Evolutionary conservation across 495 filamentous ascomycete genomes (phyloP), one percentile per base, ranked within the genome.

Genomic region (Penicillium simplicissimum): DNA sequence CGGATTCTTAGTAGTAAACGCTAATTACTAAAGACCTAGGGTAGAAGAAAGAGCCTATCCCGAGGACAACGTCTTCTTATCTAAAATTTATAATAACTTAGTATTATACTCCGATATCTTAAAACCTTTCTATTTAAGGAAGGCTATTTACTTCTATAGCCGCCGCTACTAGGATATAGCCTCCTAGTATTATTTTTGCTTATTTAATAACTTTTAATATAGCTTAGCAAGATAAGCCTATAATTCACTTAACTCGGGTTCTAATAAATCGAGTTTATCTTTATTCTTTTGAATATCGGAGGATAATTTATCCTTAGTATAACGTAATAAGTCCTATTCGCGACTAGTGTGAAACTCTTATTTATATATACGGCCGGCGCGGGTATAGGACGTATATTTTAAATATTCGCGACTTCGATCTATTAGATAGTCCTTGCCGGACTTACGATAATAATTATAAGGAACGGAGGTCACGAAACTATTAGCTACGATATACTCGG

Each of bases 101-200:
- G 31, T n/a, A 58, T 37, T 23, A 36, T 42, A 19, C 17, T 49
- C 35, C 13, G 21, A 55, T 28, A 55, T 55, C 13, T 55, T 55
- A n/a, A 55, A 55, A 40, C 52, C 35, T 25, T 40, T 37, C 25
- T 55, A 15, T 7, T 55, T 55, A 11, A 55, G 14, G 17, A 55
- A 55, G 4, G 34, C 37, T 25, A 38, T 23, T 4, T 55, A n/a
- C 36, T 55, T 55, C 11, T 8, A 8, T 28, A 55, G 36, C 17
- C n/a, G 9, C 13, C 9, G 10, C 17, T 55, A 28, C 14, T 17
- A 8, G 3, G 17, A 31, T 25, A 55, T 37, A 25, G 52, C 37
- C 15, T 55, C 48, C 13, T 34, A 34, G 33, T 55, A 55, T 28
- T 55, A 19, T 25, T 55, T 14, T 40, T 55, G n/a, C 7, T 36